Base-by-base conservation (phyloP, 23 red algal genomes). In the Gracilariopsis chorda region DNA sequence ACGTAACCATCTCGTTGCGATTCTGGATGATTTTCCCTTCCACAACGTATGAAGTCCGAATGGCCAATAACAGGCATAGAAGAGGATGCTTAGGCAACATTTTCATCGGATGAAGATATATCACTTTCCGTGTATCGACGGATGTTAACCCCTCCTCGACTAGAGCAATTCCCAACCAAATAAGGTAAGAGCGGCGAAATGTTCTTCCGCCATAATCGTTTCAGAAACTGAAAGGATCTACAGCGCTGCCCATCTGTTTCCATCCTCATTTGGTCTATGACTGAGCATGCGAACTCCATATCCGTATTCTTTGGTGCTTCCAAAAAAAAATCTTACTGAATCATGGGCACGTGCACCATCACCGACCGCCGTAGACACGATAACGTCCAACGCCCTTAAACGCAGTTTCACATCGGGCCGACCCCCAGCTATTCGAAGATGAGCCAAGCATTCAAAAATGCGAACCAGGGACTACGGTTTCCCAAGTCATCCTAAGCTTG, bases 1-100 rank as follows among this genome's bases (percentile, higher is more conserved):
- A 69, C 23, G 70, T 60, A 29, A 89, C 51, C 68, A 58, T 76
- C 52, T 89, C 85, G 46, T 89, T 89, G 21, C 85, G 43, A 70
- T 89, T 89, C 25, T 51, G 32, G 53, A 89, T 70, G 29, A 41
- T 25, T 64, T 69, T 64, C 59, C 59, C 61, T 30, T 53, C n/a
- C 14, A 52, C 85, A 41, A 89, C 85, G 24, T 89, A 76, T 39
- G 78, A 51, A 7, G 69, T 58, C 34, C 78, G 85, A 43, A 89
- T 70, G n/a, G 65, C 85, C 35, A 77, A 32, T 8, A 64, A 72
- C 35, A 89, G 34, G 36, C 51, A 89, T 35, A 89, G 76, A 28
- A 89, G 69, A 37, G 85, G 49, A 89, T 77, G 61, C 51, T 73
- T 65, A 43, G 85, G 85, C 25, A 35, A 60, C 49, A 89, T 19